Conservation (phyloP, 164 flowering plant species). For the Malania oleifera region DNA sequence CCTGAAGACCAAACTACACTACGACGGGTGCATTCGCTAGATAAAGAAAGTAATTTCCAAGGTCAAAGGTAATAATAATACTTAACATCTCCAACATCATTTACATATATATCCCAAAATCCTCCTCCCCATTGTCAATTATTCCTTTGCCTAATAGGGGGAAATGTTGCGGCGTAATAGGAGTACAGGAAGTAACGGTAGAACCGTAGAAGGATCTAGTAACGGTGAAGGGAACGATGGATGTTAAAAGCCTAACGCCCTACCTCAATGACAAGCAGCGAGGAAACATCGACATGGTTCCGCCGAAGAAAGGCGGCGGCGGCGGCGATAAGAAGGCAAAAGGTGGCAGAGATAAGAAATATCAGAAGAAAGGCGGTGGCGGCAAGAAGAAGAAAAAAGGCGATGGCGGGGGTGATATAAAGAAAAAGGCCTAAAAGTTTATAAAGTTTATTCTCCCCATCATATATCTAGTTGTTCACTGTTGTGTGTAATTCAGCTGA, state of each 20-base stretch:
- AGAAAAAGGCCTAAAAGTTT: no score
- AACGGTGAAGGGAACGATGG: conserved; percentile 73
- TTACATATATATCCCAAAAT: no score
- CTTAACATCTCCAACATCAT: no score
- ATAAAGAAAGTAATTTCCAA: conserved; percentile 46
- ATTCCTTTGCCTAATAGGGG: no score
- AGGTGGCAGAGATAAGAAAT: background rate
- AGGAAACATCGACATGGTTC: conserved; percentile 56
- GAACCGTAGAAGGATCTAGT: conserved; percentile 59
- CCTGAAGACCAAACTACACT: conserved; percentile 62
- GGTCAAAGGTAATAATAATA: conserved; percentile 59
- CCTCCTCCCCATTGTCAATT: no score
- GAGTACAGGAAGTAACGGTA: conserved; percentile 44
- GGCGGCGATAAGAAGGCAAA: no score
- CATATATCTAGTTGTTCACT: no score
- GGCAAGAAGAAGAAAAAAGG: conserved; percentile 17
- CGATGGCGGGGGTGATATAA: no score
- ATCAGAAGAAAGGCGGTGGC: conserved; percentile 11
- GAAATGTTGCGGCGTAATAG: no score
- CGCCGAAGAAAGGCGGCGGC: conserved; percentile 41
- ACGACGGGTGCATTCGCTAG: conserved; percentile 75
- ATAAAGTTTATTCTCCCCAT: no score
- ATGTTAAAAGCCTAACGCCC: conserved; percentile 37
- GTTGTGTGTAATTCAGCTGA: no score
- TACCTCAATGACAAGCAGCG: conserved; percentile 55